These are phyloP conservation scores for Mycena polygramma DNA, from an alignment of 768 basidiomycete genomes.

Conservation along the genomic window DNA sequence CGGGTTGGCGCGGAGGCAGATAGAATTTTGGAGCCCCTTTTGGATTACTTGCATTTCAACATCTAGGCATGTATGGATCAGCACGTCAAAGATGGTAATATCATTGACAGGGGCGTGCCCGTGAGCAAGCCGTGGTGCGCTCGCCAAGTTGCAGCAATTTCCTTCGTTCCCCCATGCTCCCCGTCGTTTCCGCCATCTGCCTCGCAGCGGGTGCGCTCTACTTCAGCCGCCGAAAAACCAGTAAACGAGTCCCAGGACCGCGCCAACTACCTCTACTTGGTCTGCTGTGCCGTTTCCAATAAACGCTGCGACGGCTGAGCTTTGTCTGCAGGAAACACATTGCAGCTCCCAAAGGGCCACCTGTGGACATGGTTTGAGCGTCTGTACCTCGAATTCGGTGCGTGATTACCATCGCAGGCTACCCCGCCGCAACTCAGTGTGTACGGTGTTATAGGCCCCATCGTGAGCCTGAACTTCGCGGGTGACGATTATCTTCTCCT, in stretches of 20 bases:
- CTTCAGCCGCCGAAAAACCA: too few species aligned
- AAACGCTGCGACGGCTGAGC: too few species aligned
- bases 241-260: background rate
- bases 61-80: too few species aligned
- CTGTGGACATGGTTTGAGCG: conserved; percentile 16
- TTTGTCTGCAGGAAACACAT: background rate
- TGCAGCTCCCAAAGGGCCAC: conserved; percentile 1
- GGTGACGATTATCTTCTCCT: conserved; percentile 14
- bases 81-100: too few species aligned
- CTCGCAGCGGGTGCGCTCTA: background rate
- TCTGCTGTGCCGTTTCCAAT: background rate
- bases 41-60: too few species aligned
- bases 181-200: background rate
- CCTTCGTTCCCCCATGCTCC: background rate
- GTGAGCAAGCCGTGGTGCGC: too few species aligned
- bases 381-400: background rate
- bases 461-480: conserved; percentile 13
- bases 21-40: too few species aligned
- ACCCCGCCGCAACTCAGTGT: too few species aligned
- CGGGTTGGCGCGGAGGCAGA: too few species aligned
- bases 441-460: background rate
- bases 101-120: too few species aligned
- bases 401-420: background rate
- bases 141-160: background rate
- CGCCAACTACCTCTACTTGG: conserved; percentile 1